phyloP scores from a whole-genome alignment of 2,329 filamentous ascomycete genomes.

The Cladosporium cucumerinum region DNA sequence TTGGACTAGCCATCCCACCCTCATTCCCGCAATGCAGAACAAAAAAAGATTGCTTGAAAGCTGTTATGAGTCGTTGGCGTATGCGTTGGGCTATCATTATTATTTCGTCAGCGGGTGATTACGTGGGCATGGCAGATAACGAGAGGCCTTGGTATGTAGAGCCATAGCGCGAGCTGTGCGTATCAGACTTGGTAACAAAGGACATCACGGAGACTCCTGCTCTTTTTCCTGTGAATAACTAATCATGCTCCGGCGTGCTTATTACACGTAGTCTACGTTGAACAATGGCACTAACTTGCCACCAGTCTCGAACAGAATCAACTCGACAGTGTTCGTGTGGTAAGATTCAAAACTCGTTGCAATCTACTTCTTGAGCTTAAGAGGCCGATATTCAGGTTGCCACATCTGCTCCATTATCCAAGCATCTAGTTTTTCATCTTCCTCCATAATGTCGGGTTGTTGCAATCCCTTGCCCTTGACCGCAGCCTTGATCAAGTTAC shows the following conservation, averaged over 20 bases:
- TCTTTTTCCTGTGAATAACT: too few species aligned
- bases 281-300: too few species aligned
- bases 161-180: neutral
- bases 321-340: too few species aligned
- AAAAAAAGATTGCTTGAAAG: neutral
- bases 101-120: neutral
- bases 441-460: slow-evolving; percentile 62
- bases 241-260: too few species aligned
- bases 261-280: too few species aligned
- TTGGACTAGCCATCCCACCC: neutral
- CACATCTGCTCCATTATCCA: slow-evolving; percentile 82
- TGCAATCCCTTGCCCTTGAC: slow-evolving; percentile 66
- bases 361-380: slow-evolving; percentile 51
- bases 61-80: neutral
- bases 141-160: neutral
- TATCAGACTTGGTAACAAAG: neutral
- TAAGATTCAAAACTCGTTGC: neutral
- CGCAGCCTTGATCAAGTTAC: slow-evolving; percentile 69
- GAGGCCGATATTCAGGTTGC: slow-evolving; percentile 64
- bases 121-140: neutral
- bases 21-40: neutral
- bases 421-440: slow-evolving; percentile 52
- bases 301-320: too few species aligned
- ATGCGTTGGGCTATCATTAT: neutral
- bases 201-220: too few species aligned